phyloP scores from a whole-genome alignment of 1,139 yeast species.

The Lodderomyces theae region DNA sequence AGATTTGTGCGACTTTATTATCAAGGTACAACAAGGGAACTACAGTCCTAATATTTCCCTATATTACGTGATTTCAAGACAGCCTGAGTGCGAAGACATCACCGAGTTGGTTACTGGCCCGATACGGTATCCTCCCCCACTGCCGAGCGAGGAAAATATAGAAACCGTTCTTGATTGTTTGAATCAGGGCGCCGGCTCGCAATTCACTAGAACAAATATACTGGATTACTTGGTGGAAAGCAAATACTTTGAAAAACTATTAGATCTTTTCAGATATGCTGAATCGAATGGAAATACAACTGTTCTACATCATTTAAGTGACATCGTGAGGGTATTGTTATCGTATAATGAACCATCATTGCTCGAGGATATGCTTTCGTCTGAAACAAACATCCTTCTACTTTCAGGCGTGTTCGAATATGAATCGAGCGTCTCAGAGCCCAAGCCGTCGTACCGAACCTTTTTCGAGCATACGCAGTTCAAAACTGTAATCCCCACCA shows the following conservation, averaged over 20 bases:
- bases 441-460: constrained; percentile 78
- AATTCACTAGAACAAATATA: constrained; percentile 52
- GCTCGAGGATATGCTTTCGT: constrained; percentile 60
- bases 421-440: constrained; percentile 78
- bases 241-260: constrained; percentile 53
- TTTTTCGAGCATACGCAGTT: constrained; percentile 60
- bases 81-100: constrained; percentile 40
- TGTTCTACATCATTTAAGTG: constrained; percentile 64
- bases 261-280: constrained; percentile 50
- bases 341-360: constrained; percentile 69
- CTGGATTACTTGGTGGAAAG: constrained; percentile 49
- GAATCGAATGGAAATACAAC: constrained; percentile 51
- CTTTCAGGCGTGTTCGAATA: constrained; percentile 85
- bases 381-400: constrained; percentile 58
- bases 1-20: constrained; percentile 74
- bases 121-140: constrained; percentile 57
- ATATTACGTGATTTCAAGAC: constrained; percentile 62
- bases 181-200: constrained; percentile 57
- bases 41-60: constrained; percentile 69
- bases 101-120: constrained; percentile 84
- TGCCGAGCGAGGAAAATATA: constrained; percentile 49
- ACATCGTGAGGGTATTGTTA: constrained; percentile 65
- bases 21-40: constrained; percentile 58
- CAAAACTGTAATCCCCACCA: constrained; percentile 69
- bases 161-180: constrained; percentile 49